Evolutionary conservation across 177 flowering plant genomes (phyloP).

Genomic region (Vitis hybrid): DNA sequence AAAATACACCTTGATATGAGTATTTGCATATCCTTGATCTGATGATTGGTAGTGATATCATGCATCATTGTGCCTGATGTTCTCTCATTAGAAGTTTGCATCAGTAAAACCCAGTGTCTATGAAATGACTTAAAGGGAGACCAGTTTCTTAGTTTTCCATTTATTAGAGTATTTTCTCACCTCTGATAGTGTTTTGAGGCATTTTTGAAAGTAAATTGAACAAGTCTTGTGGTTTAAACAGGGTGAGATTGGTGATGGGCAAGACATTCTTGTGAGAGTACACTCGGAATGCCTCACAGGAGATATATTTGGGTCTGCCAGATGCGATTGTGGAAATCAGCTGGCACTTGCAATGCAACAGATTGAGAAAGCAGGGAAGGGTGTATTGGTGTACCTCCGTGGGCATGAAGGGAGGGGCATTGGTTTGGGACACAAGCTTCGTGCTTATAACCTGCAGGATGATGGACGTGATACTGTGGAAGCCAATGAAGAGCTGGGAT

Average conservation of each 20-base stretch:
- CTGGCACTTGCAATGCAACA: conserved; percentile 89
- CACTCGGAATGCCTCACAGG: conserved; percentile 99
- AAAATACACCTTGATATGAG: too few species aligned
- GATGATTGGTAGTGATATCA: too few species aligned
- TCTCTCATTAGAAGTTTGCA: too few species aligned
- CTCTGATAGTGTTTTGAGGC: not conserved
- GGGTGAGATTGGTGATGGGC: conserved; percentile 99
- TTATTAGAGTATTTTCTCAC: too few species aligned
- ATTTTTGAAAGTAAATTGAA: not conserved
- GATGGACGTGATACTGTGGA: conserved; percentile 95
- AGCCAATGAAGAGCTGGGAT: conserved; percentile 94
- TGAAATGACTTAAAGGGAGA: too few species aligned
- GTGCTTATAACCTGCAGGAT: conserved; percentile 92
- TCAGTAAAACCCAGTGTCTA: too few species aligned
- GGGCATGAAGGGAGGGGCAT: conserved; percentile 99
- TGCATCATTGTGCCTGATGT: too few species aligned
- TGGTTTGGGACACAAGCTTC: conserved; percentile 97
- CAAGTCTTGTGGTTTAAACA: conserved; percentile 23
- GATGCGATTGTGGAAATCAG: conserved; percentile 95
- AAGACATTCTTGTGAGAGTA: conserved; percentile 88
- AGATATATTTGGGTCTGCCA: conserved; percentile 93
- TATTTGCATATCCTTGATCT: too few species aligned
- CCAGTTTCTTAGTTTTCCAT: too few species aligned
- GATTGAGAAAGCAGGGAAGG: conserved; percentile 87
- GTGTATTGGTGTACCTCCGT: conserved; percentile 88